Base-by-base conservation (phyloP, 2,329 filamentous ascomycete genomes). In the Monilinia aucupariae region DNA sequence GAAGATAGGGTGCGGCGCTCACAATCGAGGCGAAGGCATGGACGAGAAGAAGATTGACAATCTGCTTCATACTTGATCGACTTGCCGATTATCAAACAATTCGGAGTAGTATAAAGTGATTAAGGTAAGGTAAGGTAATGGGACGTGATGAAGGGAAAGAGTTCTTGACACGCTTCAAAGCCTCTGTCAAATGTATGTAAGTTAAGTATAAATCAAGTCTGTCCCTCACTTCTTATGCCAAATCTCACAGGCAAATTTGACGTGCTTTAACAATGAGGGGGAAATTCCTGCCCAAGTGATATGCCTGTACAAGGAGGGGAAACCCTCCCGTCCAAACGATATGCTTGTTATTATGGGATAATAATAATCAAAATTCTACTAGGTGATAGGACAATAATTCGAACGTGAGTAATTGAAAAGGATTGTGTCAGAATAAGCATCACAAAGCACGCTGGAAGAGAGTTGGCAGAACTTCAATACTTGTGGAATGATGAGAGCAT, bases 321-420 rank as follows among this genome's bases (percentile, higher is more conserved):
- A 47, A n/a, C n/a, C 45, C 27, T 48, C 22, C n/a, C 43, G n/a
- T 22, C 20, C 43, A 58, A 25, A 34, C 15, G n/a, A 15, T 47
- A 58, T 47, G 54, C 41, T 47, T 58, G 13, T 58, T 47, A 15
- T 47, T 34, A 48, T 58, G 34, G 47, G 8, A 58, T 58, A 25
- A 58, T 1, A 47, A 34, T 1, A 56, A 58, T 34, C 48, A 47
- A 58, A 13, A 48, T 58, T 30, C 41, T 20, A 25, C 12, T 25
- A 37, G 54, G 41, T 47, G 41, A 58, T 58, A 58, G 54, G 41
- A 25, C 34, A 34, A 56, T 25, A 34, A 56, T 47, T 56, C 13
- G 27, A 56, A 47, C 54, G 41, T 56, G 54, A 56, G 54, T 56
- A 47, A 47, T 56, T 47, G 27, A 34, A 47, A 47, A 56, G 54